Evolutionary conservation across 2,329 filamentous ascomycete genomes (phyloP).

Genomic region (Aspergillus sp.): DNA sequence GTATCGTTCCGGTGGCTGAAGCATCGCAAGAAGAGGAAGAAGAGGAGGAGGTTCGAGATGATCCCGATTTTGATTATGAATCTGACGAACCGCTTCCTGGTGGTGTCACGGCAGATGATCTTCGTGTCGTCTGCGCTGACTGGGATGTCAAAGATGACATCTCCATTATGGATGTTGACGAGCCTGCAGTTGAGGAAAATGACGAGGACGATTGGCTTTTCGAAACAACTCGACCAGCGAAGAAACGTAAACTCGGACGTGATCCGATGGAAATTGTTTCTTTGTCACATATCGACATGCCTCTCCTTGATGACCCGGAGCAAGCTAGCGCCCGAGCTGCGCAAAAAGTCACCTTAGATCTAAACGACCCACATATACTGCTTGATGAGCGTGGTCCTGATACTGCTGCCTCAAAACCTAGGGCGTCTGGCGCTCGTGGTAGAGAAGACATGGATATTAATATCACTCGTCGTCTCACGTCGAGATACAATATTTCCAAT

Average conservation of each 20-base stretch:
- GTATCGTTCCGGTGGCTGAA: constrained; percentile 49
- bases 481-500: constrained; percentile 93
- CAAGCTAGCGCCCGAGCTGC: constrained; percentile 69
- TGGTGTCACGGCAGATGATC: constrained; percentile 74
- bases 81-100: constrained; percentile 64
- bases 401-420: constrained; percentile 56
- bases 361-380: constrained; percentile 84
- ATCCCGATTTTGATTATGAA: constrained; percentile 55
- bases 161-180: constrained; percentile 39
- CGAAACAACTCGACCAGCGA: constrained; percentile 54
- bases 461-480: constrained; percentile 69
- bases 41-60: constrained; percentile 52
- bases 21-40: constrained; percentile 50
- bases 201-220: constrained; percentile 50
- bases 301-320: constrained; percentile 79
- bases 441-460: constrained; percentile 66
- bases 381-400: constrained; percentile 73
- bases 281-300: constrained; percentile 62
- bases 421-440: constrained; percentile 35
- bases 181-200: constrained; percentile 19
- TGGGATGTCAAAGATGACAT: constrained; percentile 68
- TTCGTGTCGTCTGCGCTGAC: constrained; percentile 82
- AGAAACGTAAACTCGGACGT: constrained; percentile 63
- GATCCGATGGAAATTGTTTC: constrained; percentile 47
- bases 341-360: constrained; percentile 77